Base-by-base conservation (phyloP, 1,284 basidiomycete genomes). In the Schizophyllum amplum region DNA sequence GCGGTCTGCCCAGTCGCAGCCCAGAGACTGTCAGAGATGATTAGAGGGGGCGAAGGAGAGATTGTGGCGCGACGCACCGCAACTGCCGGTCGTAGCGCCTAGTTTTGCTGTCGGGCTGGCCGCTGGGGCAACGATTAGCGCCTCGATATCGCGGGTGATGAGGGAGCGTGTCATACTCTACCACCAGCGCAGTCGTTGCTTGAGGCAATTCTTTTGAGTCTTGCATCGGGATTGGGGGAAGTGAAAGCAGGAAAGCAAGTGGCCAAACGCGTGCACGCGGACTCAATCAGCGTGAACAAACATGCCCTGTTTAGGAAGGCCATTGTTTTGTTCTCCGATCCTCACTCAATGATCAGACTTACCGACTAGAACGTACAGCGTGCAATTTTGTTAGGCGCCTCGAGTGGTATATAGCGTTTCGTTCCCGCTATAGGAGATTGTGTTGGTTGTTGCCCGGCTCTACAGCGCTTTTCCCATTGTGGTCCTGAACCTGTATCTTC, bases 1-100 rank as follows among this genome's bases (percentile, higher is more conserved):
- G 93, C 92, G n/a, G 79, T 76, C 72, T 99, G 96, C 1, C 96
- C 97, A 0, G 91, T 87, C 1, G 92, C 86, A 17, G 95, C 96
- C 96, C 96, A 99, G 22, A 99, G 78, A 27, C 95, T 95, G 59
- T 4, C 24, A 52, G 5, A 9, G 4, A 17, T n/a, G 54, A 15
- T 59, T 4, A 50, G 33, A 21, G n/a, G 46, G 24, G 47, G 9
- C 42, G 55, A 5, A 52, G 15, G 59, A 51, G 11, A 4, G 21
- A 24, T 48, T 27, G 20, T 24, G 51, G 47, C 42, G 22, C 7
- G n/a, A 61, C 80, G 56, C 62, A 92, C 92, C 93, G 80, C 24
- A 97, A 82, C 71, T 97, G 94, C 58, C 94, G 84, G 70, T 97
- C 94, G 68, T 97, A 97, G 52, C 92, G 81, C 52, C 92, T 81